phyloP scores from a whole-genome alignment of 2,329 filamentous ascomycete species.

The Pseudocercospora pini-densiflorae region DNA sequence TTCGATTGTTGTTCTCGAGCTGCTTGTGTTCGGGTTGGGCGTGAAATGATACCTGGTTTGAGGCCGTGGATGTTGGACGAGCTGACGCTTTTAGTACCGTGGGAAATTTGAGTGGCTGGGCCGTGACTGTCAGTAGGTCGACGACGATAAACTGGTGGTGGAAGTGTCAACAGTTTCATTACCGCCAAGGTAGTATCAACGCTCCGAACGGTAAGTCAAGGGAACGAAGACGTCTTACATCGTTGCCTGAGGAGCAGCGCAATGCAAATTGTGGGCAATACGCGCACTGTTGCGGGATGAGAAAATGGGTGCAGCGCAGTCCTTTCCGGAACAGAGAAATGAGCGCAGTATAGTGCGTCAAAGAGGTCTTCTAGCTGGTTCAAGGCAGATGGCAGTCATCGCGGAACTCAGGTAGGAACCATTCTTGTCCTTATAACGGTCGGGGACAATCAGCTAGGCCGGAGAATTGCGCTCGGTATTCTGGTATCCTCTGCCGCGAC shows the following conservation, averaged over 20 bases:
- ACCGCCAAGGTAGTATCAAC: background rate
- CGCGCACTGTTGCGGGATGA: too few relatives aligned
- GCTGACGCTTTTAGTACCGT: background rate
- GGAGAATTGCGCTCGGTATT: background rate
- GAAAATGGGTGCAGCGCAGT: too few relatives aligned
- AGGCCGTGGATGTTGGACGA: background rate
- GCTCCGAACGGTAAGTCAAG: background rate
- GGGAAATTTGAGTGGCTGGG: background rate
- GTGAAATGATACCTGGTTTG: background rate
- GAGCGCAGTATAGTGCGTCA: background rate
- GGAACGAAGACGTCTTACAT: background rate
- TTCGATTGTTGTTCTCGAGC: background rate
- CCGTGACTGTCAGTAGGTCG: background rate
- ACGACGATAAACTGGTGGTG: background rate
- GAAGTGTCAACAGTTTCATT: background rate
- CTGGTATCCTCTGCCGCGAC: background rate
- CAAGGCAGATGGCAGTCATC: background rate
- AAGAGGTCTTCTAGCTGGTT: background rate
- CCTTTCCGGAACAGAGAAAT: background rate
- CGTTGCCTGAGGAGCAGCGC: too few relatives aligned
- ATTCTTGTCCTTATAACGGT: background rate
- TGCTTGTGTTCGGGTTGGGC: background rate
- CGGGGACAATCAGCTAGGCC: background rate
- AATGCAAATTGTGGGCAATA: too few relatives aligned
- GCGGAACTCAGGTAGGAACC: background rate